Evolutionary conservation across 2,329 filamentous ascomycete genomes (phyloP), one percentile per base, ranked within the genome.

Genomic region (Scytalidium sp.): DNA sequence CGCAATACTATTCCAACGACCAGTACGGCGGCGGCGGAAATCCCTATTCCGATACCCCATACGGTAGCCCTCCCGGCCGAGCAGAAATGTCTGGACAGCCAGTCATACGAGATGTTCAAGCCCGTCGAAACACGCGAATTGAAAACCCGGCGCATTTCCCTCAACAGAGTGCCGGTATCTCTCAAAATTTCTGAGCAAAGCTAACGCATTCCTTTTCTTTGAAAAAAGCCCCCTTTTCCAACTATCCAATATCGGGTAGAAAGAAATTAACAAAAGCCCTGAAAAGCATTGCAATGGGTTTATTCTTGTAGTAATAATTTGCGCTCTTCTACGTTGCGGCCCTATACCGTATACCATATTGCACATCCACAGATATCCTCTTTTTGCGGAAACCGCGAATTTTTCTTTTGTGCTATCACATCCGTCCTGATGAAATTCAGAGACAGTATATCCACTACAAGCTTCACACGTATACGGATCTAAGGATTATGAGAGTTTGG

Each of bases 151-250:
- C 88, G 41, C 88, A 94, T 55, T 95, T 89, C 63, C 92, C 93
- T 10, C 90, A 95, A 65, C 91, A 96, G 74, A 96, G 89, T 62
- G 90, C 90, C 36, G 94, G 94, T 51, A 97, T 99, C 62, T 89
- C 94, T 25, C 94, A 97, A 71, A 99, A 99, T 70, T 99, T 99
- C 63, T 97, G 81, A 59, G 50, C 45, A 15, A 36, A 36, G 6
- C 32, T n/a, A 4, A 36, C 15, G 32, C n/a, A n/a, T n/a, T n/a
- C n/a, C n/a, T n/a, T 6, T 36, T 15, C 13, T 15, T 36, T 36
- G 13, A 7, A 15, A 36, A 36, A 36, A 36, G 32, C 32, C n/a
- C n/a, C n/a, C n/a, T n/a, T 36, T n/a, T 15, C 32, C 6, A n/a
- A 6, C 13, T 36, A n/a, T n/a, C 17, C 32, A n/a, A 36, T 36